phyloP scores from a whole-genome alignment of 2,329 filamentous ascomycete genomes.

The Sporothrix schenckii region DNA sequence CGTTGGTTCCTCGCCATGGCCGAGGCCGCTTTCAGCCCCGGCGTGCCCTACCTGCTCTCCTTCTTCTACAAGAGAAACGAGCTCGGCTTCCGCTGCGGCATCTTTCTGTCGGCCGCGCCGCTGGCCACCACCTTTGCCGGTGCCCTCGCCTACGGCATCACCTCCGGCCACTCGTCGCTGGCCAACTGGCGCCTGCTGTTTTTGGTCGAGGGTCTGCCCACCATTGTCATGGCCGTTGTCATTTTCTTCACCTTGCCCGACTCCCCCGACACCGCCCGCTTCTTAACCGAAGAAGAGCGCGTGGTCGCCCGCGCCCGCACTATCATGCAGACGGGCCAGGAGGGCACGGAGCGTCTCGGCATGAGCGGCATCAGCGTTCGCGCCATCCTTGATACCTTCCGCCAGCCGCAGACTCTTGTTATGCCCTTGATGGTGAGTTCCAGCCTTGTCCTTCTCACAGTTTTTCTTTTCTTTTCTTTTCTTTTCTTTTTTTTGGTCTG shows the following conservation, averaged over 20 bases:
- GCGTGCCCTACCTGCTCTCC: constrained; percentile 49
- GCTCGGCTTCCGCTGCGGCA: constrained; percentile 69
- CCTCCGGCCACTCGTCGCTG: constrained; percentile 57
- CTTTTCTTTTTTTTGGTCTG: background rate
- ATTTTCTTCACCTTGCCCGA: constrained; percentile 60
- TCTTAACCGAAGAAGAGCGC: constrained; percentile 61
- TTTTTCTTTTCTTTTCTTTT: constrained; percentile 38
- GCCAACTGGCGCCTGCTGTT: constrained; percentile 68
- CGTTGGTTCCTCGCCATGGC: constrained; percentile 50
- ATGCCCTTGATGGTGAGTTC: constrained; percentile 41
- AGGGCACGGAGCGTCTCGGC: constrained; percentile 51
- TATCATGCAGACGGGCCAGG: constrained; percentile 56
- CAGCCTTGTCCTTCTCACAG: constrained; percentile 34
- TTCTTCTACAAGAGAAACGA: constrained; percentile 59
- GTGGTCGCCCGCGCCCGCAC: constrained; percentile 58
- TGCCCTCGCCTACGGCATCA: constrained; percentile 66
- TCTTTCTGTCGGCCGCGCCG: constrained; percentile 70
- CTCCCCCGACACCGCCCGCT: constrained; percentile 54
- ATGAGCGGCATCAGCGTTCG: constrained; percentile 47
- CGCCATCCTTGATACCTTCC: constrained; percentile 53
- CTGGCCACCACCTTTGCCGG: constrained; percentile 69
- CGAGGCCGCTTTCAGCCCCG: constrained; percentile 50
- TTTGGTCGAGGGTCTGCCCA: constrained; percentile 66
- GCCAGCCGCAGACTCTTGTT: constrained; percentile 55
- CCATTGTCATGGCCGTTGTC: constrained; percentile 56